Evolutionary conservation across 1,139 yeast genomes (phyloP).

Genomic region (Candida glucosophila): DNA sequence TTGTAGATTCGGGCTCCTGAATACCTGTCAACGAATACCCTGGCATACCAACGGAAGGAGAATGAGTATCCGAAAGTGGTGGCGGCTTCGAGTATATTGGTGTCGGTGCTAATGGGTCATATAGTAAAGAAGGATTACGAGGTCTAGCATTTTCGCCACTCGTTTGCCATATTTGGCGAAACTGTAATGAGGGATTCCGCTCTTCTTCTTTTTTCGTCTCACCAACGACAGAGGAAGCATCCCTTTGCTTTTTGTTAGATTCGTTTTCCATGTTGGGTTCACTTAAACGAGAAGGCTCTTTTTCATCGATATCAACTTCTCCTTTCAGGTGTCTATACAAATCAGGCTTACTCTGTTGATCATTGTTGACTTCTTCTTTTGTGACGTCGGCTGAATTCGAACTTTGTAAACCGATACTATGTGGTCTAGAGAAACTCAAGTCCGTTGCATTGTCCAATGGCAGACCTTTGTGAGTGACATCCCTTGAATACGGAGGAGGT

Average conservation of each 20-base stretch:
- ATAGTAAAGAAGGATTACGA: conserved; percentile 28
- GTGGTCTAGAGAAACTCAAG: neutral
- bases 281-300: no score
- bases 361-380: neutral
- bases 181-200: conserved; percentile 22
- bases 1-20: no score
- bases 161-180: conserved; percentile 33
- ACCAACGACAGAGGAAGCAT: no score
- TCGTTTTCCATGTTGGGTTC: neutral
- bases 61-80: neutral
- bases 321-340: no score
- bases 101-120: conserved; percentile 30
- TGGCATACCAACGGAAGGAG: no score
- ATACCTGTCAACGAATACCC: no score
- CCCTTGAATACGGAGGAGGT: neutral
- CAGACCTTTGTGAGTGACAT: no score
- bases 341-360: no score
- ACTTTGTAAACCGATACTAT: neutral
- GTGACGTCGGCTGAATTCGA: neutral
- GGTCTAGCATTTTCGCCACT: conserved; percentile 11
- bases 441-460: neutral
- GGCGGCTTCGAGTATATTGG: conserved; percentile 6
- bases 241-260: no score
- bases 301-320: no score
- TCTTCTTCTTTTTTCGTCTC: neutral